Evolutionary conservation across 108 stramenopile genomes (phyloP), one percentile per base, ranked within the genome.

Genomic region (Stephanodiscus minutulus): DNA sequence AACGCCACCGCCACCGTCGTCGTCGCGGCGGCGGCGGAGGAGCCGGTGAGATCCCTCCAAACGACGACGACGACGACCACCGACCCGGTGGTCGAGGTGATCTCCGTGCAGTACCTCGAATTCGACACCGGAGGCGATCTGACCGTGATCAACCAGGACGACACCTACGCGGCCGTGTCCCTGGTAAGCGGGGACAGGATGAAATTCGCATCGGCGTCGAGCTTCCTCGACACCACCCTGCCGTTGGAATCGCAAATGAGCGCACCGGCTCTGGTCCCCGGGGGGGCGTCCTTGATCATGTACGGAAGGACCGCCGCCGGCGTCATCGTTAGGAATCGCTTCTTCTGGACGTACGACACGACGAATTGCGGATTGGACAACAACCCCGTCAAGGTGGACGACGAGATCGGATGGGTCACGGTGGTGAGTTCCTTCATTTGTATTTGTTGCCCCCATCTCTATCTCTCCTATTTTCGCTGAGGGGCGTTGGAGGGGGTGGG

Each of bases 341-440:
- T 79, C 61, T 79, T 72, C 72, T 79, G 71, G 71, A 41, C 37
- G 1, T 79, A 68, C 57, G 54, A 76, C 27, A 48, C 28, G 11
- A 47, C 29, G 18, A 48, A 61, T 57, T 63, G 50, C 29, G 65
- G 56, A 13, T 28, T 44, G 27, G 70, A 61, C 1, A 63, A 39
- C 55, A 31, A 55, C 2, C 29, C 65, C 27, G 53, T 79, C n/a
- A 33, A 63, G 61, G 60, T 50, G 3, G 78, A 66, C 1, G 66
- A 79, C 62, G 50, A 47, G 31, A 72, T 79, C 57, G 78, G 78
- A 43, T 79, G 78, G 78, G 78, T 79, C 11, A 68, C 54, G 7
- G 52, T 79, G 36, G 78, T 79, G 61, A 79, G 78, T 79, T 44
- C 11, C 27, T 0, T 54, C 22, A 36, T 15, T 44, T 37, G 15